Base-by-base conservation (phyloP, 345 rosid genomes). In the Gossypium arboreum region DNA sequence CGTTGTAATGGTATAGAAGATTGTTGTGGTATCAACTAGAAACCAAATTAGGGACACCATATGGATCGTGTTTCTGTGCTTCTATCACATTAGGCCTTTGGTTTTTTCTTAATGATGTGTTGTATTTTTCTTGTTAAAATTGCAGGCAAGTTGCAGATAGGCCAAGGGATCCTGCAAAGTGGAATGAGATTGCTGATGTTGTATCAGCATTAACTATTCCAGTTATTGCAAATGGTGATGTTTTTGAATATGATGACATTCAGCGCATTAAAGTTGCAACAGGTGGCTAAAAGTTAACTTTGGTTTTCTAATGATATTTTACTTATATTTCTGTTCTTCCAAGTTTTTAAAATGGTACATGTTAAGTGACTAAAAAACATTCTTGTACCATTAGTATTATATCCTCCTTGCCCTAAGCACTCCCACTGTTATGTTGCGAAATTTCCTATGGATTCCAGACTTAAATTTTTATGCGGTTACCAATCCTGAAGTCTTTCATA, bases 131-230 rank as follows among this genome's bases (percentile, higher is more conserved):
- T 79, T 61, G 45, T 71, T 70, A 66, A 57, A 61, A 66, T 76
- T 89, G 79, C 85, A 94, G 12, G 20, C 20, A 20, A 86, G 84
- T 94, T 67, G 85, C 89, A 29, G 97, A 94, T 77, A 89, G 96
- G 72, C 97, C 97, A 12, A 88, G 94, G 83, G 97, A 94, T 92
- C 96, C 97, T 27, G 96, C 98, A 73, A 94, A 90, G 76, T 94
- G 97, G 97, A 73, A 79, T 77, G 97, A 94, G 79, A 92, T 94
- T 68, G 90, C 92, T 59, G 93, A 91, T 79, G 62, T 94, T 64
- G 98, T 92, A 24, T 79, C 94, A 1, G 91, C 97, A 58, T 83
- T 94, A 27, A 90, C 96, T 56, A 89, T 94, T 77, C 98, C 98
- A 2, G 93, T 94, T 56, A 92, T 94, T 80, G 98, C 98, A 71